These are phyloP conservation scores for Trametes villosa DNA, from an alignment of 768 basidiomycete genomes.

Conservation along the genomic window DNA sequence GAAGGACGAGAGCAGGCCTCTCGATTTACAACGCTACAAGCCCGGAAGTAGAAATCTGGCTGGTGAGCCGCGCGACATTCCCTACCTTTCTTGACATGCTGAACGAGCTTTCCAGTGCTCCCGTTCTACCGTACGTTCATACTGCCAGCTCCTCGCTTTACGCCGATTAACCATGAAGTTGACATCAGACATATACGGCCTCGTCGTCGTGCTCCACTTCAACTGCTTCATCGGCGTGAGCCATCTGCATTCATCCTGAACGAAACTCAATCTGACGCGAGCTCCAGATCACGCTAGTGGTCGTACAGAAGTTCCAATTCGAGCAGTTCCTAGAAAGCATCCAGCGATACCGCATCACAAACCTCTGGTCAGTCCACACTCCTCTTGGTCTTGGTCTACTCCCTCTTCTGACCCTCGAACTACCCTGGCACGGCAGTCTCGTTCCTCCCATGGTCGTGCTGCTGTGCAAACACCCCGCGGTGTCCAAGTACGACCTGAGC, in stretches of 20 bases:
- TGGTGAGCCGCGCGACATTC: conserved; percentile 49
- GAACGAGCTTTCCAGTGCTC: conserved; percentile 30
- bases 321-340: conserved; percentile 40
- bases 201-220: conserved; percentile 36
- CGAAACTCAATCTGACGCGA: not conserved
- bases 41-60: conserved; percentile 63
- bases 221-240: conserved; percentile 35
- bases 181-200: conserved; percentile 49
- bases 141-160: too few relatives aligned
- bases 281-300: conserved; percentile 35
- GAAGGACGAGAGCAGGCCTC: conserved; percentile 39
- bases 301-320: conserved; percentile 40
- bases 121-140: conserved; percentile 36
- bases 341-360: conserved; percentile 38
- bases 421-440: conserved; percentile 22
- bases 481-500: conserved; percentile 44
- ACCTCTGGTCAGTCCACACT: conserved; percentile 32
- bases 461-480: conserved; percentile 46
- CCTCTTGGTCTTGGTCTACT: not conserved
- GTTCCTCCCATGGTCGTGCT: conserved; percentile 43
- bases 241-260: not conserved
- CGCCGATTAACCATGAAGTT: too few relatives aligned
- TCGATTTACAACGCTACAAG: conserved; percentile 45
- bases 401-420: not conserved
- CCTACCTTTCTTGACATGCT: too few relatives aligned